These are phyloP conservation scores for Colletotrichum sp. DNA, from an alignment of 2,329 filamentous ascomycete species.

Conservation along the genomic window DNA sequence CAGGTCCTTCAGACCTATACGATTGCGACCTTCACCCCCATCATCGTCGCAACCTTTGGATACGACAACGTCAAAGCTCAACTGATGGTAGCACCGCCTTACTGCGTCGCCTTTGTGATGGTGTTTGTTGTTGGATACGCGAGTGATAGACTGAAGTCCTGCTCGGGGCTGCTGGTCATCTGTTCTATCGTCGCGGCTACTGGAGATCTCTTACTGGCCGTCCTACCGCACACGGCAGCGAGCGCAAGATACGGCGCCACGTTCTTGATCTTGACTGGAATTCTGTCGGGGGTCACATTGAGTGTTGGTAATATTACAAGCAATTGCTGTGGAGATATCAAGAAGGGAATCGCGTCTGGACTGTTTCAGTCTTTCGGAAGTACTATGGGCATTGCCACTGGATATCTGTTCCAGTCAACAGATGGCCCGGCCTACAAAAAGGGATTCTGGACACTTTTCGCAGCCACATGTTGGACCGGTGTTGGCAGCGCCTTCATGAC, in stretches of 20 bases:
- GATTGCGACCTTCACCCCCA: slow-evolving; percentile 24
- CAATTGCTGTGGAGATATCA: slow-evolving; percentile 17
- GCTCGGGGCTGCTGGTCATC: slow-evolving; percentile 16
- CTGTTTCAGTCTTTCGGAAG: slow-evolving; percentile 14
- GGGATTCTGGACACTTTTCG: slow-evolving; percentile 15
- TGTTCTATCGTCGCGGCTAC: slow-evolving; percentile 16
- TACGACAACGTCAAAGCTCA: slow-evolving; percentile 23
- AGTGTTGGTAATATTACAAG: slow-evolving; percentile 8
- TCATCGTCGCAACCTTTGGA: slow-evolving; percentile 25
- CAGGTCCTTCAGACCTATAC: slow-evolving; percentile 18
- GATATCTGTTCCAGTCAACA: slow-evolving; percentile 1
- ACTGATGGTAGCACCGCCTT: slow-evolving; percentile 23
- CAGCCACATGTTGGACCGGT: slow-evolving; percentile 9
- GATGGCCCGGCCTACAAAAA: slow-evolving; percentile 1
- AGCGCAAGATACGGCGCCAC: slow-evolving; percentile 4
- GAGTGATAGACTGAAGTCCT: slow-evolving; percentile 20
- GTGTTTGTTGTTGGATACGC: slow-evolving; percentile 17
- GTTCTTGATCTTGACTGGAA: slow-evolving; percentile 3
- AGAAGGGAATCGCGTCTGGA: slow-evolving; percentile 6
- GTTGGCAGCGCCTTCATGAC: slow-evolving; percentile 14
- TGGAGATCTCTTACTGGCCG: background rate
- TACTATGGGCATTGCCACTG: slow-evolving; percentile 16
- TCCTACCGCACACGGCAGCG: background rate
- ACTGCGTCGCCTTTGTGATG: slow-evolving; percentile 21
- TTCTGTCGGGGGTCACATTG: slow-evolving; percentile 1